These are phyloP conservation scores for Populus nigra DNA, from an alignment of 345 rosid genomes.

Conservation along the genomic window DNA sequence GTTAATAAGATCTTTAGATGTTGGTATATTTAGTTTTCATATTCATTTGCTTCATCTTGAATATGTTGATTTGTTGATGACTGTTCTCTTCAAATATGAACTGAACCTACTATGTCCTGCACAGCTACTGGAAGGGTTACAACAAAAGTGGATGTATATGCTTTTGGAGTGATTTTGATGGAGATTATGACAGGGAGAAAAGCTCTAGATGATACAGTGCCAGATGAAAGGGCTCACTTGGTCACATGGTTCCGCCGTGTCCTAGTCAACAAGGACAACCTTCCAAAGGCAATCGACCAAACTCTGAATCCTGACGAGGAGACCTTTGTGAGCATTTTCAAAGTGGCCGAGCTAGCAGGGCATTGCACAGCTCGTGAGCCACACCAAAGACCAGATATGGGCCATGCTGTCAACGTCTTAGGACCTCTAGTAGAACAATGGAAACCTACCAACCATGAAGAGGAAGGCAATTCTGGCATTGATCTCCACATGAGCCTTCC, in stretches of 20 bases:
- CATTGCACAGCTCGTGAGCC: constrained; percentile 90
- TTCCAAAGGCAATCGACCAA: constrained; percentile 57
- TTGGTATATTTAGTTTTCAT: background rate
- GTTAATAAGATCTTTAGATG: background rate
- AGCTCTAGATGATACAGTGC: constrained; percentile 66
- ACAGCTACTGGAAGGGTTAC: constrained; percentile 95
- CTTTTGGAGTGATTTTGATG: constrained; percentile 87
- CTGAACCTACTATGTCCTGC: background rate
- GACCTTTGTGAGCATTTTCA: constrained; percentile 55
- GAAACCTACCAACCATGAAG: constrained; percentile 67
- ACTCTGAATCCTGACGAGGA: constrained; percentile 58
- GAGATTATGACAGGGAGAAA: constrained; percentile 84
- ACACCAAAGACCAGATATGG: constrained; percentile 84
- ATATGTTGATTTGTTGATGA: too few species aligned
- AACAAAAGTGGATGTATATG: constrained; percentile 80
- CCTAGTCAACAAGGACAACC: constrained; percentile 59
- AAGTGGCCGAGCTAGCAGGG: constrained; percentile 80
- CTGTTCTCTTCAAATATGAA: background rate
- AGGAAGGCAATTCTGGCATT: constrained; percentile 57
- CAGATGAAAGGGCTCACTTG: constrained; percentile 68
- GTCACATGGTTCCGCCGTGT: constrained; percentile 83
- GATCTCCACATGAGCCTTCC: constrained; percentile 78
- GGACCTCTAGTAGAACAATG: constrained; percentile 79
- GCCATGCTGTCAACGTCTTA: constrained; percentile 72
- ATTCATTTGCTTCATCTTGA: background rate